Conservation (phyloP, 176 grass and related monocot genomes). For the Oryza meyeriana region DNA sequence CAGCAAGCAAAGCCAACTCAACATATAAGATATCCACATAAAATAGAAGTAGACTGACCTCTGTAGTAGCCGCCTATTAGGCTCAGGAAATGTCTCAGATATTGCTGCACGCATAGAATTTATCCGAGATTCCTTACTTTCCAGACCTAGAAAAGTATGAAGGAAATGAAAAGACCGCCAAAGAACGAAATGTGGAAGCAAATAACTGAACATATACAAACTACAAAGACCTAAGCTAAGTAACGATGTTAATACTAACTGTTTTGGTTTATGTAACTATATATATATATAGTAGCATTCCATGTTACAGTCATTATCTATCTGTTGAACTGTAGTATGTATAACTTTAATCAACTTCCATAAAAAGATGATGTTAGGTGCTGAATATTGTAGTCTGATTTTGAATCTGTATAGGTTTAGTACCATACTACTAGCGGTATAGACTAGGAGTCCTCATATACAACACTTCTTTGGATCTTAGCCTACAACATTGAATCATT, state of each 20-base stretch:
- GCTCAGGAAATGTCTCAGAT: constrained; percentile 92
- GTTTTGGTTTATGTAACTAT: background rate
- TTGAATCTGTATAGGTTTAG: background rate
- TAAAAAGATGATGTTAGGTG: constrained; percentile 10
- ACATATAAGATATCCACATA: constrained; percentile 22
- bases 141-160: constrained; percentile 62
- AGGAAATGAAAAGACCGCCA: constrained; percentile 28
- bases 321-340: background rate
- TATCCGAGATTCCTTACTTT: constrained; percentile 74
- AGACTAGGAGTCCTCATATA: background rate
- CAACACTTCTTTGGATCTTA: background rate
- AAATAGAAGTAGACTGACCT: constrained; percentile 54
- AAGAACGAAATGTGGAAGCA: constrained; percentile 7
- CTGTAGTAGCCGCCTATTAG: constrained; percentile 81
- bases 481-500: background rate
- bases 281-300: background rate
- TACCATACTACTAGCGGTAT: background rate
- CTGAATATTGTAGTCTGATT: background rate
- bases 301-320: background rate
- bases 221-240: constrained; percentile 2
- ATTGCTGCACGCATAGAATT: constrained; percentile 92
- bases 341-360: background rate
- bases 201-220: constrained; percentile 17
- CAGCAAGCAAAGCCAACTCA: constrained; percentile 10
- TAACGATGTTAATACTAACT: background rate